Conservation (phyloP, 2,329 filamentous ascomycete genomes). For the Gliomastix tumulicola region DNA sequence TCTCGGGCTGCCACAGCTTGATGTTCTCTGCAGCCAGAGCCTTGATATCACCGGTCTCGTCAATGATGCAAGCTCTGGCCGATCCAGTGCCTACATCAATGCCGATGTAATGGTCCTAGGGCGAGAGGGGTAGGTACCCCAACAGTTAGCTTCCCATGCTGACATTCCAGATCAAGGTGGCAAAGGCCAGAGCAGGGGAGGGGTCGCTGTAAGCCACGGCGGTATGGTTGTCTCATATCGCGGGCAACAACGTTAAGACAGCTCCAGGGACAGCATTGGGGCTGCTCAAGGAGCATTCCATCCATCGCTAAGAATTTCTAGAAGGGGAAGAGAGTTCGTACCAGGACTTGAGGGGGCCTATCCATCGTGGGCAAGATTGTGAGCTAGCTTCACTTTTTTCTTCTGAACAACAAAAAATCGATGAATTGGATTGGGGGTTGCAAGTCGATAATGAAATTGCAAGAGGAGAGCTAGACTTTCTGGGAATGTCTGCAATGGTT, state of each 20-base stretch:
- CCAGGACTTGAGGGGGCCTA: constrained; percentile 24
- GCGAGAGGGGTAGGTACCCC: neutral
- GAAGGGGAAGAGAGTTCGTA: constrained; percentile 10
- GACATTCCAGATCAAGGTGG: neutral
- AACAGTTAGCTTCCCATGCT: neutral
- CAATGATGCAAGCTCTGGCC: constrained; percentile 92
- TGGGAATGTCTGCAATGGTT: neutral
- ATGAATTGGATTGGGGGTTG: too few species aligned
- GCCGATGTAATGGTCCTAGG: constrained; percentile 67
- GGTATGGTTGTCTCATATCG: neutral
- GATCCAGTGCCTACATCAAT: constrained; percentile 97
- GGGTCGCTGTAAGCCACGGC: neutral
- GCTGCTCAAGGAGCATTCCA: too few species aligned
- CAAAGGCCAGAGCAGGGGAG: constrained; percentile 1
- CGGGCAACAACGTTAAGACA: neutral
- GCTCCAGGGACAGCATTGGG: too few species aligned
- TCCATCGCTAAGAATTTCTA: too few species aligned
- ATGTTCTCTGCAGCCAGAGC: constrained; percentile 68
- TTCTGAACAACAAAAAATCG: too few species aligned
- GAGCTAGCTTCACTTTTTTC: too few species aligned
- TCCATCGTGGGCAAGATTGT: constrained; percentile 1
- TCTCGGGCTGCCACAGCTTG: constrained; percentile 72
- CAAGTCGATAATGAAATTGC: neutral
- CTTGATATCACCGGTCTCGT: constrained; percentile 82
- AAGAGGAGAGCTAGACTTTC: neutral